Conservation (phyloP, 495 filamentous ascomycete species). For the Hypoxylon intermedium region DNA sequence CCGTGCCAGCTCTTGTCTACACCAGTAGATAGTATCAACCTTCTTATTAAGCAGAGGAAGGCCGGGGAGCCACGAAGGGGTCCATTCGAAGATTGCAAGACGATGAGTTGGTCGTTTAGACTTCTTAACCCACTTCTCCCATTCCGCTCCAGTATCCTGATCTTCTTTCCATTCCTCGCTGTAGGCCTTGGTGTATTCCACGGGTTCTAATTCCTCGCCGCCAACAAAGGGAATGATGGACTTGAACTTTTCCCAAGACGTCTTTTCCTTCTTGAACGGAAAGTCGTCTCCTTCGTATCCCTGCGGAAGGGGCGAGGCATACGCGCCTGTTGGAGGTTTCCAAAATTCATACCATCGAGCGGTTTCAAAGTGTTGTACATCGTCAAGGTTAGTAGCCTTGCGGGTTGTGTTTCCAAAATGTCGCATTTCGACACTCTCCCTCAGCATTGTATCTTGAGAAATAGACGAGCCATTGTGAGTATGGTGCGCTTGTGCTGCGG, state of each 20-base stretch:
- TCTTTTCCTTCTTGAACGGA: conserved; percentile 51
- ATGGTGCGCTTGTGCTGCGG: conserved; percentile 36
- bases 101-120: conserved; percentile 88
- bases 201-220: conserved; percentile 43
- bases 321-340: conserved; percentile 60
- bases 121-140: conserved; percentile 80
- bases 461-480: conserved; percentile 44
- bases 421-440: conserved; percentile 40
- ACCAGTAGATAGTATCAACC: conserved; percentile 93
- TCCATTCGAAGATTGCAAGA: conserved; percentile 76
- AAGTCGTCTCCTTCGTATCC: conserved; percentile 52
- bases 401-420: conserved; percentile 54
- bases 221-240: conserved; percentile 49
- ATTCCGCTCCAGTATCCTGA: conserved; percentile 73
- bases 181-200: conserved; percentile 75
- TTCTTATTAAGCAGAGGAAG: conserved; percentile 85
- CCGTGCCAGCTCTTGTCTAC: conserved; percentile 84
- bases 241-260: conserved; percentile 55
- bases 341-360: conserved; percentile 62
- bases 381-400: conserved; percentile 50
- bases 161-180: conserved; percentile 68
- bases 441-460: conserved; percentile 46
- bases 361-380: conserved; percentile 51
- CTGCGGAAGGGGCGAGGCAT: conserved; percentile 60
- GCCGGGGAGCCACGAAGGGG: conserved; percentile 75